Conservation (phyloP, 2,329 filamentous ascomycete species). For the Trichoderma sp. region DNA sequence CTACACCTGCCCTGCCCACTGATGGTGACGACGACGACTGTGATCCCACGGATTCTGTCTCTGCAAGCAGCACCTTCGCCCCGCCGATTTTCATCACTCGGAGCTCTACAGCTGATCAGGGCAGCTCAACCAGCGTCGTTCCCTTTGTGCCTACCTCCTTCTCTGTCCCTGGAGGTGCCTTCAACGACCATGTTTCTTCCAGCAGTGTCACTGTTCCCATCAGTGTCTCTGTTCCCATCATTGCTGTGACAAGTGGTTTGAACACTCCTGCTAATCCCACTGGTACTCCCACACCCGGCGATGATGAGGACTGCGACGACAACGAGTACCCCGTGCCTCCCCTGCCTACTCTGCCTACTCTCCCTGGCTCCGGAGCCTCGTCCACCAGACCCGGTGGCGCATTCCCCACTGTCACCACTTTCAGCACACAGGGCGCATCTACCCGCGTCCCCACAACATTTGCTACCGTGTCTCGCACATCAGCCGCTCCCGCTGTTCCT, state of each 20-base stretch:
- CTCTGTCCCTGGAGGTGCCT: not conserved
- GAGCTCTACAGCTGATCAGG: not conserved
- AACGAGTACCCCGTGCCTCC: not conserved
- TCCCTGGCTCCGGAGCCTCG: not conserved
- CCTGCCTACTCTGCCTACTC: not conserved
- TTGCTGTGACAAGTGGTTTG: not conserved
- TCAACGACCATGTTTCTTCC: not conserved
- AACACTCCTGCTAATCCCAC: not conserved
- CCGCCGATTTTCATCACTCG: not conserved
- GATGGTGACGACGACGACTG: not conserved
- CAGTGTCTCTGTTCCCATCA: not conserved
- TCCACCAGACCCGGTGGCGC: not conserved
- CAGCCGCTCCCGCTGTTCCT: conserved; percentile 1
- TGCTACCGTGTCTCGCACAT: not conserved
- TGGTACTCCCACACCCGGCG: not conserved
- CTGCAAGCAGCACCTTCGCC: not conserved
- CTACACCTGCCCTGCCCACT: not conserved
- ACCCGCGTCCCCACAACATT: conserved; percentile 5
- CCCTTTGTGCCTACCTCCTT: not conserved
- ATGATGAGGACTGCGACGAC: not conserved
- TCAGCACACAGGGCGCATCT: not conserved
- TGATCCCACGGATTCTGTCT: not conserved
- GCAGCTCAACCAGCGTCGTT: not conserved
- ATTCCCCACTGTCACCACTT: not conserved
- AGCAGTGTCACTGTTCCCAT: not conserved